Conservation (phyloP, 176 grass and related monocot species). For the Cenchrus fungigraminus region DNA sequence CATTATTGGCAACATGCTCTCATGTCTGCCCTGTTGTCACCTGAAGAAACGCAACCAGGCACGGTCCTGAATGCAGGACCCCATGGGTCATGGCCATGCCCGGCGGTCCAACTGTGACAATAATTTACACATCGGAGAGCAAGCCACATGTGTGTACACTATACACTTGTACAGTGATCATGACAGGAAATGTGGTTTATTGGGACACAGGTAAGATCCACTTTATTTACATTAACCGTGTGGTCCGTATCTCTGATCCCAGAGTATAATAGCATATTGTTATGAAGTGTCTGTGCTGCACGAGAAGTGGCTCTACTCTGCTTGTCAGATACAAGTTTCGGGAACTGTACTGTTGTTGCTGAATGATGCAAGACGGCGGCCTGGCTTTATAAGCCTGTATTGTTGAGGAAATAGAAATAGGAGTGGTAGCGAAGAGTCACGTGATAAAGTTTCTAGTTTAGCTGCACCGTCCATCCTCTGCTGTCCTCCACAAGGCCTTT, state of each 20-base stretch:
- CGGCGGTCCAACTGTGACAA: slow-evolving; percentile 13
- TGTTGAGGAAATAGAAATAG: background rate
- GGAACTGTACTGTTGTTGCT: background rate
- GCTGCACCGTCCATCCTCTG: slow-evolving; percentile 69
- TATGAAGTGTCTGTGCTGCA: background rate
- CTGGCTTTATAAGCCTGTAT: background rate
- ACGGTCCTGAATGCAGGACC: slow-evolving; percentile 21
- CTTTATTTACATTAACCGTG: background rate
- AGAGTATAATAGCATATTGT: background rate
- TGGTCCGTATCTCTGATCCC: background rate
- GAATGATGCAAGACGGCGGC: background rate
- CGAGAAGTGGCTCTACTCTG: background rate
- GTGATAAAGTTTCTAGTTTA: slow-evolving; percentile 47
- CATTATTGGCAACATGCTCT: slow-evolving; percentile 43
- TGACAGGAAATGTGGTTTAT: background rate
- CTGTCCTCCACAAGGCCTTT: slow-evolving; percentile 79
- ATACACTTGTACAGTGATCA: background rate
- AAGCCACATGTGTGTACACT: background rate
- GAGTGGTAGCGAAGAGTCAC: background rate
- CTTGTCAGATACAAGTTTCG: background rate
- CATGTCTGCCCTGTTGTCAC: slow-evolving; percentile 20
- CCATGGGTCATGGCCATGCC: background rate
- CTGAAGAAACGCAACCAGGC: slow-evolving; percentile 35
- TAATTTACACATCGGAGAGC: background rate
- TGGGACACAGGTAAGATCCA: slow-evolving; percentile 1